Evolutionary conservation across 2,329 filamentous ascomycete genomes (phyloP).

Genomic region (Stachybotrys echinatus): DNA sequence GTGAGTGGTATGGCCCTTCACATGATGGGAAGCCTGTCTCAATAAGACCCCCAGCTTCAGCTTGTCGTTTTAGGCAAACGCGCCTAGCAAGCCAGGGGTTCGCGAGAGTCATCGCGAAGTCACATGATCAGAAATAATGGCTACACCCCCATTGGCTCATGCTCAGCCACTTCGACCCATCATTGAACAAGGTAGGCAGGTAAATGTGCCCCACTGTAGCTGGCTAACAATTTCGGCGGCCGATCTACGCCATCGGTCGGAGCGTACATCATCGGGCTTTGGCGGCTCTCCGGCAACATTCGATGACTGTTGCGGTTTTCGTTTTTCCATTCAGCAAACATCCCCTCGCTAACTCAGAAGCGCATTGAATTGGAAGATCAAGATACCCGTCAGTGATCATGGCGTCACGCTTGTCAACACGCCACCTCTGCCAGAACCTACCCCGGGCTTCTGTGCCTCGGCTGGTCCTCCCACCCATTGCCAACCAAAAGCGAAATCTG

Average conservation of each 20-base stretch:
- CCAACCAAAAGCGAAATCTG: slow-evolving; percentile 24
- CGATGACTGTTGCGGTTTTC: no score
- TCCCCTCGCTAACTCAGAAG: no score
- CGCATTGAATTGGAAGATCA: no score
- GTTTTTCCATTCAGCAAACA: no score
- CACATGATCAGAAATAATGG: slow-evolving; percentile 22
- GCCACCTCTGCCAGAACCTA: slow-evolving; percentile 21
- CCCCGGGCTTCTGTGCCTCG: slow-evolving; percentile 17
- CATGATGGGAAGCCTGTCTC: no score
- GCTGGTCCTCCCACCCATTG: slow-evolving; percentile 21
- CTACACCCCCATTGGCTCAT: slow-evolving; percentile 17
- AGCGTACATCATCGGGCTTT: neutral
- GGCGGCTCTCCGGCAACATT: neutral
- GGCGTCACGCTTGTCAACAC: slow-evolving; percentile 23
- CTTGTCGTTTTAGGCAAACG: slow-evolving; percentile 24
- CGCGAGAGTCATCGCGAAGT: slow-evolving; percentile 19
- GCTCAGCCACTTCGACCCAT: no score
- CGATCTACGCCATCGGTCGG: neutral
- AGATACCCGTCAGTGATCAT: slow-evolving; percentile 12
- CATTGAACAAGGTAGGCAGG: no score
- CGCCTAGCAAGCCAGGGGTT: slow-evolving; percentile 15
- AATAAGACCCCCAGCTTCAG: slow-evolving; percentile 7
- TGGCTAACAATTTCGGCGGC: neutral
- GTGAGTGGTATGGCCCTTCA: no score
- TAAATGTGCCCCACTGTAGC: neutral